Evolutionary conservation across 331 rosid species (phyloP).

Genomic region (Acacia pycnantha): DNA sequence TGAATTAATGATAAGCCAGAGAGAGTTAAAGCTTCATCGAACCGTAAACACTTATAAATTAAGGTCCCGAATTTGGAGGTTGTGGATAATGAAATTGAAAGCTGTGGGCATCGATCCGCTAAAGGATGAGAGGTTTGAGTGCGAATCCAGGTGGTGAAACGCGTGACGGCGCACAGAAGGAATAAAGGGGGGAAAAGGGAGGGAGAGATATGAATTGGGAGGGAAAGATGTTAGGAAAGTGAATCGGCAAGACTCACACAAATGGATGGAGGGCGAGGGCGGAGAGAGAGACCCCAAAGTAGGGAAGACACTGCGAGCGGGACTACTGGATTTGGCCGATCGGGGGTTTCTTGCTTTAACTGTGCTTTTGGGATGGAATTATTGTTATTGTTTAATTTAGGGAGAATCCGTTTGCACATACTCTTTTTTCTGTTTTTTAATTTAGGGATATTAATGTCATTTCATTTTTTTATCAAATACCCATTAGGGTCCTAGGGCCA

Average conservation of each 20-base stretch:
- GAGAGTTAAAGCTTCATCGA: background rate
- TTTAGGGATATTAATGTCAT: no score
- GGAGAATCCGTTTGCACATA: no score
- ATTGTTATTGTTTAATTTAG: background rate
- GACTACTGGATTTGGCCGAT: background rate
- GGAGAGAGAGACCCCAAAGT: background rate
- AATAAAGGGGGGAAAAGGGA: background rate
- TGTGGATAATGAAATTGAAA: background rate
- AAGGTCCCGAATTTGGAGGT: background rate
- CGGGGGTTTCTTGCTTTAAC: background rate
- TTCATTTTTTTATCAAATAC: no score
- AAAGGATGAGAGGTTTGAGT: background rate
- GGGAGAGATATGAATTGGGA: background rate
- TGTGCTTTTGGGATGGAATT: background rate
- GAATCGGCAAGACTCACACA: background rate
- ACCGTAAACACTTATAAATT: no score
- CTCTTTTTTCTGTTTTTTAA: no score
- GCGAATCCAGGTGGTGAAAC: background rate
- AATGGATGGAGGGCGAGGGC: background rate
- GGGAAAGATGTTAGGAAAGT: background rate
- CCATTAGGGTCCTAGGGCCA: no score
- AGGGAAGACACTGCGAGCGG: background rate
- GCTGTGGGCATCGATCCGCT: background rate
- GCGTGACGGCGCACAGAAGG: background rate
- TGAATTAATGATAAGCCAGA: slow-evolving; percentile 16